Evolutionary conservation across 306 rosid genomes (phyloP), one percentile per base, ranked within the genome.

Genomic region (Acacia crassicarpa): DNA sequence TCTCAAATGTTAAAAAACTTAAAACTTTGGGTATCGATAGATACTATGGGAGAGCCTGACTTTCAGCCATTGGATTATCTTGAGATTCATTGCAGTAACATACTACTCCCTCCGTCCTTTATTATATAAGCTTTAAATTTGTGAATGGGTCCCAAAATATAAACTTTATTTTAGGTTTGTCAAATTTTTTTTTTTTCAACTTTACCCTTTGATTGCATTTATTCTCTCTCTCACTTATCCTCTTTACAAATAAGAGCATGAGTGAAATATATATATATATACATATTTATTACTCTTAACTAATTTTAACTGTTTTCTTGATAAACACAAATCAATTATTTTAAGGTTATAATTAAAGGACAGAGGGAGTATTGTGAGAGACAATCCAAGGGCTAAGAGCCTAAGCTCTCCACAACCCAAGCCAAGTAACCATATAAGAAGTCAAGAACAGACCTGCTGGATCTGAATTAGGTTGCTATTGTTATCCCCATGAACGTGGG

Each of bases 401-500:
- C 7, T n/a, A 22, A 22, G 66, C 16, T 59, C 32, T 59, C 32
- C 66, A 22, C 16, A 22, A 15, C 32, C 65, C 32, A 63, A 30
- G 41, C 41, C n/a, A 58, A 71, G 12, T 40, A 43, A 72, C 32
- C 44, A 54, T 23, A 43, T 30, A 72, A 10, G 30, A 61, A 27
- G 69, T 63, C 9, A 30, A 84, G 59, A 75, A 88, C 83, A 73
- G 25, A 94, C 97, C 97, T 94, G 92, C 81, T 75, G 91, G 83
- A 94, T 92, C 78, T 94, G 94, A 77, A 49, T 76, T 43, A 94
- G 83, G 85, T 82, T 92, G 78, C 84, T 67, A 80, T 77, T 89
- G 84, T 88, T 92, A 76, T 92, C 98, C 84, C 98, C 97, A 54
- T 83, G 81, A 67, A 92, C 84, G 41, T 92, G 90, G 79, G 51